Base-by-base conservation (phyloP, 2,329 filamentous ascomycete species). In the Colletotrichum nymphaeae region DNA sequence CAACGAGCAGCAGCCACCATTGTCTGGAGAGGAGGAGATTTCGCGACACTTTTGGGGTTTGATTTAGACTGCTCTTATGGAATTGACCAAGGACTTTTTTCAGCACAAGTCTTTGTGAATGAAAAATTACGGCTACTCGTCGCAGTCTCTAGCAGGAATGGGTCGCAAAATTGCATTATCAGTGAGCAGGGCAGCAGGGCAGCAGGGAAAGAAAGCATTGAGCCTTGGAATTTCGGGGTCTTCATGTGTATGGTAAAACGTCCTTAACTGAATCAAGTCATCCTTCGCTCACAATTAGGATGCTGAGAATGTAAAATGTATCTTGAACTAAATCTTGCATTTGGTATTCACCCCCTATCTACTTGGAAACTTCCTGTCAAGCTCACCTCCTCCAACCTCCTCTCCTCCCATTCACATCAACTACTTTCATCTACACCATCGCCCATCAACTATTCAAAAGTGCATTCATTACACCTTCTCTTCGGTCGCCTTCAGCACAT, bases 1-100 rank as follows among this genome's bases (percentile, higher is more conserved):
- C 4, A 62, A 32, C n/a, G 65, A 74, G 1, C 64, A 72, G 12
- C 66, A 66, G 57, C 24, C 60, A 19, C 65, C 52, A 1, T 22
- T 63, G 1, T 28, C 59, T 30, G 73, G 77, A 8, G 80, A 78
- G 1, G 76, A 76, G 4, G 80, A 81, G 65, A 80, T 82, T 12
- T 79, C 81, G 24, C 68, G 80, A 26, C 76, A 78, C 6, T 81
- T 82, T 35, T 79, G 81, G 60, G 80, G 80, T 0, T 55, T 82
- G 6, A 81, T 82, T 46, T 74, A 65, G 72, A 16, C 35, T 28
- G 5, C 16, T 11, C 1, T 14, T 14, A 3, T 16, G 35, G 35
- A 22, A 19, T 16, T 5, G 8, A 8, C 16, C 9, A 14, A 55
- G n/a, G n/a, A 3, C 52, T 28, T 26, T 26, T 2, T 8, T 55